Evolutionary conservation across 192 early-diverging fungal species (phyloP).

Genomic region (Spizellomyces punctatus): DNA sequence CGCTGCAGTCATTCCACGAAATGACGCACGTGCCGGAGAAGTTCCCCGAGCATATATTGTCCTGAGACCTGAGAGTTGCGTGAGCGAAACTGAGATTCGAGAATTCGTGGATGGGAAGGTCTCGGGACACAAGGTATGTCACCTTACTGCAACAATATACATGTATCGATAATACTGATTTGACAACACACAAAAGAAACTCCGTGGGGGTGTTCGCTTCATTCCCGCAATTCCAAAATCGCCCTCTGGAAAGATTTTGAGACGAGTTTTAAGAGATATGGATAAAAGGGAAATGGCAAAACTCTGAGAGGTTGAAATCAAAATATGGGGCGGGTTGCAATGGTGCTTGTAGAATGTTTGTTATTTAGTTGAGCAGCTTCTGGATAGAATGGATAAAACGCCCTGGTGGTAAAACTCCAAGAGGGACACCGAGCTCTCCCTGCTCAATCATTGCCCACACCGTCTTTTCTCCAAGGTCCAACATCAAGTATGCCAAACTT

Average conservation of each 20-base stretch:
- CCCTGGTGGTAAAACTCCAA: too few species aligned
- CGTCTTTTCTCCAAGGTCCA: too few species aligned
- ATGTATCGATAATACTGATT: too few species aligned
- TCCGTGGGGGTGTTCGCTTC: slow-evolving; percentile 77
- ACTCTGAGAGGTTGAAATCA: too few species aligned
- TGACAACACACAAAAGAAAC: slow-evolving; percentile 2
- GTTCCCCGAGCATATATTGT: slow-evolving; percentile 80
- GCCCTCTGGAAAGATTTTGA: slow-evolving; percentile 82
- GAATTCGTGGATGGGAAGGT: slow-evolving; percentile 64
- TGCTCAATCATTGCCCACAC: too few species aligned
- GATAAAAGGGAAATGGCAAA: slow-evolving; percentile 14
- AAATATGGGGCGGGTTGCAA: too few species aligned
- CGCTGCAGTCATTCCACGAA: slow-evolving; percentile 45
- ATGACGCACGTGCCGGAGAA: slow-evolving; percentile 54
- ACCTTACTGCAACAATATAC: too few species aligned
- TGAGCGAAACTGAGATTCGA: slow-evolving; percentile 50
- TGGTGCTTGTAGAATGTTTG: too few species aligned
- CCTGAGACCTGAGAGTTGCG: slow-evolving; percentile 43
- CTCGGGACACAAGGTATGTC: slow-evolving; percentile 64
- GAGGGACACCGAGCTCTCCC: too few species aligned
- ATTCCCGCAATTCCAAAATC: slow-evolving; percentile 75
- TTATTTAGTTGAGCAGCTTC: too few species aligned
- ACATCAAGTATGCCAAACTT: too few species aligned
- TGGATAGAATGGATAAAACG: too few species aligned
- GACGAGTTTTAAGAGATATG: slow-evolving; percentile 62